phyloP scores from a whole-genome alignment of 345 rosid species.

The Rubroshorea leprosula region DNA sequence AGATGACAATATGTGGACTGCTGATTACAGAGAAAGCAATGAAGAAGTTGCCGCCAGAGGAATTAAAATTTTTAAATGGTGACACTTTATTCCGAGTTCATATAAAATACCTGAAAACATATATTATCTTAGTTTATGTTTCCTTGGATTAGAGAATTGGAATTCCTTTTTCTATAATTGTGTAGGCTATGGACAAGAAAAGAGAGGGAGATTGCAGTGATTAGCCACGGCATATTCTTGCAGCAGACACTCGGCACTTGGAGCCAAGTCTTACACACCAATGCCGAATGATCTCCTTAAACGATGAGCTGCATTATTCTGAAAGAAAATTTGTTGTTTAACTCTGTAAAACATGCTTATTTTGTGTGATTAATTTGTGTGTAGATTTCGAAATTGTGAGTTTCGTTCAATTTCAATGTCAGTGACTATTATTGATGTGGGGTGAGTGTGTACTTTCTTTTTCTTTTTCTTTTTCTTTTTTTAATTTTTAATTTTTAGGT shows the following conservation, averaged over 20 bases:
- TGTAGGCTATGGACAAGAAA: constrained; percentile 60
- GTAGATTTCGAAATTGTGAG: constrained; percentile 58
- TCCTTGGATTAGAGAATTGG: too few species aligned
- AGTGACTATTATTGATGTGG: constrained; percentile 25
- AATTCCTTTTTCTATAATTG: not conserved
- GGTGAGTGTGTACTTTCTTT: constrained; percentile 19
- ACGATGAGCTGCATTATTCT: constrained; percentile 25
- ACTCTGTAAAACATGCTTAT: not conserved
- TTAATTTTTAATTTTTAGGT: too few species aligned
- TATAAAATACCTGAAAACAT: too few species aligned
- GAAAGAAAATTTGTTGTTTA: not conserved
- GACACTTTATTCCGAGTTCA: constrained; percentile 6
- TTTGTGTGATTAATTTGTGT: not conserved
- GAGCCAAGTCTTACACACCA: not conserved
- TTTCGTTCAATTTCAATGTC: too few species aligned
- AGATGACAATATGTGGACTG: constrained; percentile 58
- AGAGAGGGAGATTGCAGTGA: constrained; percentile 78
- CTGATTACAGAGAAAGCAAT: constrained; percentile 36
- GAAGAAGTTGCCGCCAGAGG: constrained; percentile 62
- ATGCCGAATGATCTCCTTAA: constrained; percentile 25
- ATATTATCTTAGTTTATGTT: too few species aligned
- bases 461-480: not conserved
- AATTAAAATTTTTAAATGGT: constrained; percentile 53
- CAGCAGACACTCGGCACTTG: constrained; percentile 39
- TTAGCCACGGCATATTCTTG: constrained; percentile 68